phyloP scores from a whole-genome alignment of 192 early-diverging fungal genomes.

The Hyaloraphidium curvatum region DNA sequence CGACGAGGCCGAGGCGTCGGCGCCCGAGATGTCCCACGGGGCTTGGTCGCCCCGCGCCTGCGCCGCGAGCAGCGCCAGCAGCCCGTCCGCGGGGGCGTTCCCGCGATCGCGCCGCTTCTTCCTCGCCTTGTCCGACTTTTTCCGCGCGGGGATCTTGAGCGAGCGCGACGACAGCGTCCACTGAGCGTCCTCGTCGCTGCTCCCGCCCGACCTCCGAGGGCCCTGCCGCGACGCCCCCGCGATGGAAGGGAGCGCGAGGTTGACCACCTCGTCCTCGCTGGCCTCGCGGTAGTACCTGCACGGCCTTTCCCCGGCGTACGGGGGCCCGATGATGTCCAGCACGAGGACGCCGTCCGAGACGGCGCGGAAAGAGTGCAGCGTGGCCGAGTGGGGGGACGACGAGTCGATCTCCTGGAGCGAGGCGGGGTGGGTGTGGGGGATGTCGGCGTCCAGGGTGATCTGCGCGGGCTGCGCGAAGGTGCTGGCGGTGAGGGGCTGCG shows the following conservation, averaged over 20 bases:
- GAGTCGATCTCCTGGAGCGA: conserved; percentile 16
- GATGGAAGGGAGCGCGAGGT: background rate
- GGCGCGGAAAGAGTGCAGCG: conserved; percentile 21
- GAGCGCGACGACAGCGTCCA: background rate
- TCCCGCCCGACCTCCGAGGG: background rate
- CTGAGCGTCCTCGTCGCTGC: background rate
- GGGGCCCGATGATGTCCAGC: conserved; percentile 27
- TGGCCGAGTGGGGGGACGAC: conserved; percentile 6
- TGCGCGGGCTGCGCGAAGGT: conserved; percentile 5
- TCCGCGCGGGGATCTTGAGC: background rate
- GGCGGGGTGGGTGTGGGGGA: conserved; percentile 7
- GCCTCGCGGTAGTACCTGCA: conserved; percentile 23
- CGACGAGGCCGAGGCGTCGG: too few species aligned
- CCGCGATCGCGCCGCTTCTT: too few species aligned
- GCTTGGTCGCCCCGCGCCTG: too few species aligned
- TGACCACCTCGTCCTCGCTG: background rate
- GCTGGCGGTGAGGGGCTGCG: background rate
- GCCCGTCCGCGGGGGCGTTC: too few species aligned
- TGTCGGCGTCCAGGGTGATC: conserved; percentile 5
- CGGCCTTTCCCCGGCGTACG: conserved; percentile 16
- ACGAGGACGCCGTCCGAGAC: conserved; percentile 21
- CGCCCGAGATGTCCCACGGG: too few species aligned
- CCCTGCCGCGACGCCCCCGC: background rate
- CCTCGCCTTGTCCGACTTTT: too few species aligned
- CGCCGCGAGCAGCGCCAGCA: too few species aligned